Conservation (phyloP, 176 grass and related monocot species). For the Rhynchospora breviuscula region DNA sequence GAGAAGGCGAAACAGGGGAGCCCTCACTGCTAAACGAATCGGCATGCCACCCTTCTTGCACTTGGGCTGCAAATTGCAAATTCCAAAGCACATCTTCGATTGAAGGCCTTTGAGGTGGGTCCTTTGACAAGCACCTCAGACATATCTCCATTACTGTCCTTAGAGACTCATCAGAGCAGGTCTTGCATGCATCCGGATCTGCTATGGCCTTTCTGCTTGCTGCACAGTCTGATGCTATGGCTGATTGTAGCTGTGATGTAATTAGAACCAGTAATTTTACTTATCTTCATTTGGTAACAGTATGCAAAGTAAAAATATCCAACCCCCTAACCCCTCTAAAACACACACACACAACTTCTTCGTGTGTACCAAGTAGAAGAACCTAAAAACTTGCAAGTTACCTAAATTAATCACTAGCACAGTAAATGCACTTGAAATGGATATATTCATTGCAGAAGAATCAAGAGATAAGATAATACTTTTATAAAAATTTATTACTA, state of each 20-base stretch:
- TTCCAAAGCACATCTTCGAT: slow-evolving; percentile 94
- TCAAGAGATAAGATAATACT: slow-evolving; percentile 4
- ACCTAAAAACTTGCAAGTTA: neutral
- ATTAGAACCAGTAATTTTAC: neutral
- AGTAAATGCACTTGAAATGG: no score
- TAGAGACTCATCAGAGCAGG: slow-evolving; percentile 59
- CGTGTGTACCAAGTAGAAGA: neutral
- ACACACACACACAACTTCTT: neutral
- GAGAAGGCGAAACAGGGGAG: slow-evolving; percentile 50
- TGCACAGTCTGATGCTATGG: slow-evolving; percentile 39
- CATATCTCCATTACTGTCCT: slow-evolving; percentile 78
- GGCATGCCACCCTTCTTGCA: slow-evolving; percentile 64
- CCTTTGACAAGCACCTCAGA: slow-evolving; percentile 70
- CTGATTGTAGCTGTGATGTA: slow-evolving; percentile 46
- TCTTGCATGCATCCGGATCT: slow-evolving; percentile 37
- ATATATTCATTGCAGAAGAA: neutral
- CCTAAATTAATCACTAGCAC: neutral
- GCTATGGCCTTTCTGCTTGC: slow-evolving; percentile 32
- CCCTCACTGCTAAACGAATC: slow-evolving; percentile 50
- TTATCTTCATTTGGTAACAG: neutral
- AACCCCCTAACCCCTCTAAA: neutral
- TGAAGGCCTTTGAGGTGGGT: slow-evolving; percentile 56
- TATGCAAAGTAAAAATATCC: neutral
- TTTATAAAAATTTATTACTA: neutral
- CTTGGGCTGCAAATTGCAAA: slow-evolving; percentile 87